phyloP scores from a whole-genome alignment of 345 rosid genomes.

The Orychophragmus violaceus region DNA sequence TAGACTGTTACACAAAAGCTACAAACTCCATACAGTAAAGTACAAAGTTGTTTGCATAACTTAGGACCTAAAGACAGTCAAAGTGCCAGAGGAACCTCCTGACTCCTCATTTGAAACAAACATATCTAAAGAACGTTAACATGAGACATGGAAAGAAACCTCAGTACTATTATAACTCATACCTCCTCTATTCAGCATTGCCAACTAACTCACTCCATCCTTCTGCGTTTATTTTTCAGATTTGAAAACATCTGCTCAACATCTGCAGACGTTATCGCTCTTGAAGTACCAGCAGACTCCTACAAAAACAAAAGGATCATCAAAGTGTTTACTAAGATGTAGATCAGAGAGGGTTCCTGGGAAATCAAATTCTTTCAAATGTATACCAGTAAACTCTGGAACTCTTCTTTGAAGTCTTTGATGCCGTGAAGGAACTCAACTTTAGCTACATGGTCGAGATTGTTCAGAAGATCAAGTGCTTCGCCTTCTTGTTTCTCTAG shows the following conservation, averaged over 20 bases:
- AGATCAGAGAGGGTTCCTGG: not conserved
- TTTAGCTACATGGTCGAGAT: conserved; percentile 84
- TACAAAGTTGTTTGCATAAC: conserved; percentile 13
- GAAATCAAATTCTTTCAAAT: not conserved
- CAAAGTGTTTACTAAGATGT: not conserved
- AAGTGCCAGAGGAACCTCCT: conserved; percentile 1
- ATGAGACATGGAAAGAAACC: not conserved
- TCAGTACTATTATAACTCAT: not conserved
- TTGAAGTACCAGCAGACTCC: conserved; percentile 81
- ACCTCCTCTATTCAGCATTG: not conserved
- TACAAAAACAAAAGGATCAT: conserved; percentile 20
- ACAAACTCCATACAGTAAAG: conserved; percentile 16
- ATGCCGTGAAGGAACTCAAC: conserved; percentile 86
- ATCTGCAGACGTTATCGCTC: conserved; percentile 71
- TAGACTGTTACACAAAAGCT: not conserved
- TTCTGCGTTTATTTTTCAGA: conserved; percentile 80
- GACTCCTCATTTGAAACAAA: conserved; percentile 5
- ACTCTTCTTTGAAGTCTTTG: conserved; percentile 71
- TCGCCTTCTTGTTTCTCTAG: conserved; percentile 75
- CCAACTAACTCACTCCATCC: conserved; percentile 32
- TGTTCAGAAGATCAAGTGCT: conserved; percentile 53
- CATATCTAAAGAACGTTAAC: conserved; percentile 1
- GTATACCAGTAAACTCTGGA: conserved; percentile 63
- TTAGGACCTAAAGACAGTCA: conserved; percentile 11
- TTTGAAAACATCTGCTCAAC: conserved; percentile 81